These are phyloP conservation scores for Colletotrichum shisoi DNA, from an alignment of 2,329 filamentous ascomycete species.

Conservation along the genomic window DNA sequence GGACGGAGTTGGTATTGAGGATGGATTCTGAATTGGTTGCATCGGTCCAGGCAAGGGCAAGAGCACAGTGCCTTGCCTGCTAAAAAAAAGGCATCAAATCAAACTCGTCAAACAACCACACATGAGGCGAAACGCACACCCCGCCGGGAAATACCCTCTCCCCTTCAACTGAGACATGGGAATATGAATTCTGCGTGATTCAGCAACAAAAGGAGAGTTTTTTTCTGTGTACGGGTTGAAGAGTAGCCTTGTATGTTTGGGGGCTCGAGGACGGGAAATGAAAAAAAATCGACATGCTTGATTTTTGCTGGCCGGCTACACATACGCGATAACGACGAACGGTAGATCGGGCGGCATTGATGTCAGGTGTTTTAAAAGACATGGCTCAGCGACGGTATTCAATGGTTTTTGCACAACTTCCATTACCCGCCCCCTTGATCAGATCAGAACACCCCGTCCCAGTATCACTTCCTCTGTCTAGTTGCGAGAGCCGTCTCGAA, in stretches of 20 bases:
- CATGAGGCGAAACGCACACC: conserved; percentile 39
- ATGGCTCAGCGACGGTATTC: conserved; percentile 39
- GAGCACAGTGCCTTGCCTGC: conserved; percentile 59
- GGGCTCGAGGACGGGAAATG: conserved; percentile 37
- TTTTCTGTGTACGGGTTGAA: conserved; percentile 24
- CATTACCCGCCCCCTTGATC: conserved; percentile 7
- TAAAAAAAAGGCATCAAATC: conserved; percentile 59
- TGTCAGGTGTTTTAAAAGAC: conserved; percentile 39
- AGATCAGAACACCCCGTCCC: background rate
- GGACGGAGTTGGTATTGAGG: conserved; percentile 69
- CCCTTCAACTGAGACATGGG: conserved; percentile 39
- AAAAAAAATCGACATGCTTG: conserved; percentile 38
- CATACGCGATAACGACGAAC: conserved; percentile 38
- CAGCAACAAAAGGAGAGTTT: conserved; percentile 23
- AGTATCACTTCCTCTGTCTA: conserved; percentile 6
- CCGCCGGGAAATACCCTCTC: conserved; percentile 40
- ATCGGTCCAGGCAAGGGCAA: conserved; percentile 67
- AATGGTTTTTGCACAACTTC: conserved; percentile 35
- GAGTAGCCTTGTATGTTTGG: conserved; percentile 35
- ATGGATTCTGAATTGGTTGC: conserved; percentile 69
- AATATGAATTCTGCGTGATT: conserved; percentile 38
- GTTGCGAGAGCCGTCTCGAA: conserved; percentile 2
- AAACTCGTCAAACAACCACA: conserved; percentile 56
- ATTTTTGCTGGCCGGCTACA: conserved; percentile 40
- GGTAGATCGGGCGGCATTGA: conserved; percentile 39